These are phyloP conservation scores for Pseudozyma sp. DNA, from an alignment of 1,284 basidiomycete species.

Conservation along the genomic window DNA sequence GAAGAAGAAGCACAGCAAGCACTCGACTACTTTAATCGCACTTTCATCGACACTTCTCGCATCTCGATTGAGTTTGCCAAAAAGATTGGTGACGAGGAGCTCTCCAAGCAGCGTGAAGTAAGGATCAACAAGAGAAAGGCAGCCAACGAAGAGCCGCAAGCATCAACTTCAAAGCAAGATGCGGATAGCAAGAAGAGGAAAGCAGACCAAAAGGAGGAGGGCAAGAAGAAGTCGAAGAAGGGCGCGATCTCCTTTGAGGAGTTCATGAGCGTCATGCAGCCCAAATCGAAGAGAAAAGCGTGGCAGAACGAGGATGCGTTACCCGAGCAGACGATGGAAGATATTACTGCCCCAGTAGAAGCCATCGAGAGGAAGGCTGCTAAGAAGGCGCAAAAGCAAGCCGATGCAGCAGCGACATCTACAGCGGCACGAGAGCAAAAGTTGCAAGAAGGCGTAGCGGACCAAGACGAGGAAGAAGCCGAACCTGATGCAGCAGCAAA, in stretches of 20 bases:
- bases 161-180: slow-evolving; percentile 9
- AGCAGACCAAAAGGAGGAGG: slow-evolving; percentile 9
- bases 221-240: slow-evolving; percentile 19
- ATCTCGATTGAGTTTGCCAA: slow-evolving; percentile 80
- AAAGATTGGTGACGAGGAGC: slow-evolving; percentile 70
- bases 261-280: slow-evolving; percentile 66
- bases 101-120: slow-evolving; percentile 40
- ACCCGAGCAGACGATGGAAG: slow-evolving; percentile 35
- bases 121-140: slow-evolving; percentile 30
- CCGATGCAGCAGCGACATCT: slow-evolving; percentile 19
- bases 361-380: slow-evolving; percentile 35
- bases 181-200: slow-evolving; percentile 25
- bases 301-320: slow-evolving; percentile 64
- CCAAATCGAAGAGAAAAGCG: slow-evolving; percentile 62
- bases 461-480: slow-evolving; percentile 28
- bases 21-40: slow-evolving; percentile 85
- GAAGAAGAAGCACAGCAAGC: slow-evolving; percentile 81
- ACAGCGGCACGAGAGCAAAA: slow-evolving; percentile 5
- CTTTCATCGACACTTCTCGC: slow-evolving; percentile 74
- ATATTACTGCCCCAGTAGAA: slow-evolving; percentile 26
- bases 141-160: slow-evolving; percentile 12
- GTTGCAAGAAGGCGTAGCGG: not conserved
- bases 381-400: slow-evolving; percentile 38
- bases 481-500: slow-evolving; percentile 53
- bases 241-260: slow-evolving; percentile 63